Base-by-base conservation (phyloP, 352 stramenopile genomes). In the Aphanomyces stellatus region DNA sequence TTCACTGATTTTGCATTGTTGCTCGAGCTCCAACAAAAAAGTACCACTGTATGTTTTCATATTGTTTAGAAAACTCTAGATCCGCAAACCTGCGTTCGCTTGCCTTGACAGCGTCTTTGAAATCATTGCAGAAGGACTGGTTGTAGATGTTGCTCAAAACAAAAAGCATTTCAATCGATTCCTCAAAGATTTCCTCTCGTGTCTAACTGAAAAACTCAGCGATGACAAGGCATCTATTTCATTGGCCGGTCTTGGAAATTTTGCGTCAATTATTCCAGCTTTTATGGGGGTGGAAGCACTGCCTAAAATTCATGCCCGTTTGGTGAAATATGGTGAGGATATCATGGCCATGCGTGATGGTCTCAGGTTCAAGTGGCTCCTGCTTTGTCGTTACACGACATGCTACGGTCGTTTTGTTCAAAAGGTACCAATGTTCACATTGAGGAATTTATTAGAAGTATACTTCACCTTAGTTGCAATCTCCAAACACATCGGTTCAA, bases 161-260 rank as follows among this genome's bases (percentile, higher is more conserved):
- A 93, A 91, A 60, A 89, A 87, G 48, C 72, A 72, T 11, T 64
- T 91, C 42, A 88, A 91, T 48, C 82, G 78, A 40, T 78, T 93
- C 42, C 53, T 91, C 30, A 90, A 91, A 46, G 80, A 91, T 22
- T 64, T 90, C 34, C 66, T 93, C 4, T 80, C 79, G 0, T 66
- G 80, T 33, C 57, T 93, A 35, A 87, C 72, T 19, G 78, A 90
- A 57, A 67, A 72, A n/a, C 53, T 72, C 5, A 49, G 41, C 22
- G 71, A 74, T 22, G 57, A 72, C 31, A 74, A 69, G 42, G 71
- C 72, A 0, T 70, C 51, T 10, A 88, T 91, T 34, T 74, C 76
- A n/a, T 62, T 93, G 28, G 74, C 83, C 60, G 77, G 74, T 7
- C 55, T 93, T 0, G 76, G 77, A 2, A 79, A 71, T 31, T 61